Percentiles rank a stretch among this genome's conserved stretches.
These are phyloP conservation scores for Colletotrichum tropicale DNA, from an alignment of 2,329 filamentous ascomycete genomes.

Conservation along the genomic window DNA sequence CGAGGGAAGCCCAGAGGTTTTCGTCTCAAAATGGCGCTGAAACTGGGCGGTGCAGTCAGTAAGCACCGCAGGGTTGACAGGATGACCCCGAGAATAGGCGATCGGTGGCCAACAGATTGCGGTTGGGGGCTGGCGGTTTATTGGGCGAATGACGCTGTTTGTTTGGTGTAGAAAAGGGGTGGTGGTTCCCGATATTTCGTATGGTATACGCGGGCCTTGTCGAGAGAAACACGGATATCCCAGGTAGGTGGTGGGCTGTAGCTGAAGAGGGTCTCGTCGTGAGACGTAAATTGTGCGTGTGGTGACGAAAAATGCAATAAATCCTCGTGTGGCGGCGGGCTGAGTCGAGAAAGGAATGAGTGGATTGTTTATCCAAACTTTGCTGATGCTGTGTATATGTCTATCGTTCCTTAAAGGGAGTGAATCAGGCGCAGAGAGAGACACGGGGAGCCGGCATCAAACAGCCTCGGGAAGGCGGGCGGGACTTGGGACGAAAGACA, in stretches of 20 bases:
- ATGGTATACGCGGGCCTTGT: not conserved
- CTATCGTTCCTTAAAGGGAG: not conserved
- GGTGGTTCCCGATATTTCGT: not conserved
- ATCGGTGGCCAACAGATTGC: slow-evolving; percentile 7
- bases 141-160: not conserved
- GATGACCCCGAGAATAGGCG: slow-evolving; percentile 6
- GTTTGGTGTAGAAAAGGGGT: slow-evolving; percentile 2
- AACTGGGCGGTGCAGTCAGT: slow-evolving; percentile 23
- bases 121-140: not conserved
- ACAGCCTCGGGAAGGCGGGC: slow-evolving; percentile 2
- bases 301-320: not conserved
- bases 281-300: not conserved
- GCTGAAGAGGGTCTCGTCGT: not conserved
- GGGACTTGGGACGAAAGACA: not conserved
- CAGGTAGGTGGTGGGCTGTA: not conserved
- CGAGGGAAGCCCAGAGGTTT: slow-evolving; percentile 3
- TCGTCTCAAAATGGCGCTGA: slow-evolving; percentile 21
- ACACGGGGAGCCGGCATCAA: slow-evolving; percentile 1
- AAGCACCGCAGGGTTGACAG: not conserved
- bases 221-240: slow-evolving; percentile 16
- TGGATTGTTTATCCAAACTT: not conserved
- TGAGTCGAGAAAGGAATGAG: slow-evolving; percentile 6
- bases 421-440: not conserved
- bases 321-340: not conserved
- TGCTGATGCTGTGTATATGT: not conserved